Percentiles rank a stretch among this genome's conserved stretches.
These are phyloP conservation scores for Coemansia sp. DNA, from an alignment of 192 early-diverging fungal genomes.

Conservation along the genomic window DNA sequence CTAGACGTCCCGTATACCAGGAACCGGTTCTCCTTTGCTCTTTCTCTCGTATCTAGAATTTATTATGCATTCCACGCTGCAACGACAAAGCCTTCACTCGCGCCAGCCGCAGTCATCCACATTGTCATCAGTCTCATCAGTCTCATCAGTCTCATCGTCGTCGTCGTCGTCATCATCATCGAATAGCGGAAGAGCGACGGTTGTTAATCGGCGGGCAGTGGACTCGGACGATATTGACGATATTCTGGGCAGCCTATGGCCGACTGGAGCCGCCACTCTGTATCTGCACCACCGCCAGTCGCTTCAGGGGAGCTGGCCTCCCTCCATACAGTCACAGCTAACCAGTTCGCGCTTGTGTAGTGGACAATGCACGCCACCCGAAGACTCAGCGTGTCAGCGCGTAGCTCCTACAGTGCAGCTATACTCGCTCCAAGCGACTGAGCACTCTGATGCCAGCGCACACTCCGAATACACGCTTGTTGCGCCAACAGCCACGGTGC, in stretches of 20 bases:
- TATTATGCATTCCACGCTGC: conserved; percentile 38
- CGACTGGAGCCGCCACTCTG: conserved; percentile 19
- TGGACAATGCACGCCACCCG: conserved; percentile 38
- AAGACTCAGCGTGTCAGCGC: conserved; percentile 8
- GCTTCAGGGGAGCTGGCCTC: conserved; percentile 13
- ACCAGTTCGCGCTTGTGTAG: conserved; percentile 2
- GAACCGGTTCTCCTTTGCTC: background rate
- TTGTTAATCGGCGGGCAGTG: conserved; percentile 8
- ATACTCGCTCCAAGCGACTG: background rate
- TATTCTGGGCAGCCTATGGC: conserved; percentile 49
- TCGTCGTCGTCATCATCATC: background rate
- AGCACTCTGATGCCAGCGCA: background rate
- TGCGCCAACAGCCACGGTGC: conserved; percentile 4
- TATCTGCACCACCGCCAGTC: conserved; percentile 6
- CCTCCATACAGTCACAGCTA: conserved; percentile 3
- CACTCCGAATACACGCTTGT: conserved; percentile 14
- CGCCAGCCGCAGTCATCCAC: conserved; percentile 10
- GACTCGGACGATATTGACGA: conserved; percentile 52
- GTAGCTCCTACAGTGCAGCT: background rate
- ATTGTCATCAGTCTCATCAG: background rate
- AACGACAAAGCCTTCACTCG: conserved; percentile 12
- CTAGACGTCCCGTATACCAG: background rate
- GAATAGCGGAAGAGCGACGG: conserved; percentile 1
- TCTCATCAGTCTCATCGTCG: too few relatives aligned
- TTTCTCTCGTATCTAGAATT: background rate